A percentile compares a stretch with the other conserved stretches of the same genome.
Conservation (phyloP, 306 rosid species). For the Cicer cuneatum region DNA sequence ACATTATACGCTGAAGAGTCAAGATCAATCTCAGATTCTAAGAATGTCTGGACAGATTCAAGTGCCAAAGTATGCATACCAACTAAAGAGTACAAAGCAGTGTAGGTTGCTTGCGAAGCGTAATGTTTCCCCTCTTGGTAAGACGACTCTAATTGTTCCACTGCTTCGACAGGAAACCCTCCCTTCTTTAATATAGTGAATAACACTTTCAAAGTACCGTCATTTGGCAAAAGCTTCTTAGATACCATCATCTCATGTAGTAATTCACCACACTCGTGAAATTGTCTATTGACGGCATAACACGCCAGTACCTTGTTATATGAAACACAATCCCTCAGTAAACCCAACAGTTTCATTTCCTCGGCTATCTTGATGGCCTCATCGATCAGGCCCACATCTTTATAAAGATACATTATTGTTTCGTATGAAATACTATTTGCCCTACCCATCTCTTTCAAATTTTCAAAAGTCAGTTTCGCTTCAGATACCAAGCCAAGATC, state of each 20-base stretch:
- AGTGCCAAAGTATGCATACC: slow-evolving; percentile 83
- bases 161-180: slow-evolving; percentile 71
- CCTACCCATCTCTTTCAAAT: slow-evolving; percentile 61
- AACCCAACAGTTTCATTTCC: slow-evolving; percentile 80
- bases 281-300: slow-evolving; percentile 67
- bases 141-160: slow-evolving; percentile 75
- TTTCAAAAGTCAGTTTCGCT: slow-evolving; percentile 70
- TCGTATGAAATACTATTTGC: slow-evolving; percentile 71
- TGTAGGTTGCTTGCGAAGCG: slow-evolving; percentile 66
- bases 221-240: slow-evolving; percentile 71
- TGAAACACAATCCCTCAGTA: slow-evolving; percentile 74
- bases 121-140: slow-evolving; percentile 74
- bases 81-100: slow-evolving; percentile 69
- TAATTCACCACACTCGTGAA: slow-evolving; percentile 74
- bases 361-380: slow-evolving; percentile 83
- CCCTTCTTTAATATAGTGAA: slow-evolving; percentile 77
- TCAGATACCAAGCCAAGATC: slow-evolving; percentile 80
- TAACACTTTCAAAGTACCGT: slow-evolving; percentile 66
- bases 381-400: slow-evolving; percentile 67
- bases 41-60: slow-evolving; percentile 58
- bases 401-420: slow-evolving; percentile 80
- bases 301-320: slow-evolving; percentile 75
- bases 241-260: slow-evolving; percentile 81
- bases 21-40: slow-evolving; percentile 63
- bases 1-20: slow-evolving; percentile 68